Evolutionary conservation across 371 early-diverging fungal species (phyloP).

Genomic region (Coemansia sp.): DNA sequence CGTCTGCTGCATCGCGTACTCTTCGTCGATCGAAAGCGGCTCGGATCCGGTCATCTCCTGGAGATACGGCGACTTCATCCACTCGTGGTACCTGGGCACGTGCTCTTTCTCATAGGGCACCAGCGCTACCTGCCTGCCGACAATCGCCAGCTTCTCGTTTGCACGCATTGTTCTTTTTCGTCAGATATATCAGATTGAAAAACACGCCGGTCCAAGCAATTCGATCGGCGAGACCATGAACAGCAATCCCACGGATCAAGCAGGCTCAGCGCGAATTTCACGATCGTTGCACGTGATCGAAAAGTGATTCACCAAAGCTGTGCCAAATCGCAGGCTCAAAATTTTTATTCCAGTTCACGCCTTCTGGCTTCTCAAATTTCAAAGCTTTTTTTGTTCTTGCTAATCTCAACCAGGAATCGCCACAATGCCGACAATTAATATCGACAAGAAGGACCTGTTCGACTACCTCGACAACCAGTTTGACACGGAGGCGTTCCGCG

Average conservation of each 20-base stretch:
- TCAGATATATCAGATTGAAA: neutral
- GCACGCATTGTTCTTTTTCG: constrained; percentile 49
- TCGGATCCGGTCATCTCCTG: constrained; percentile 95
- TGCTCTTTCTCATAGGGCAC: constrained; percentile 87
- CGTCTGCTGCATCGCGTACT: constrained; percentile 89
- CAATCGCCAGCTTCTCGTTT: constrained; percentile 56
- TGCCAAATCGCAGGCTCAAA: neutral
- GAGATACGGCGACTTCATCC: constrained; percentile 91
- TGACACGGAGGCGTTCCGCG: constrained; percentile 71
- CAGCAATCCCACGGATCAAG: no score
- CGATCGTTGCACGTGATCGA: neutral
- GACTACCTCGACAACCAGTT: constrained; percentile 76
- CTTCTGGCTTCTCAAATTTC: neutral
- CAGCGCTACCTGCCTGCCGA: constrained; percentile 64
- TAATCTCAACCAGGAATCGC: neutral
- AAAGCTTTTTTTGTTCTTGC: neutral
- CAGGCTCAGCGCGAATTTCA: no score
- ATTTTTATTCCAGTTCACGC: neutral
- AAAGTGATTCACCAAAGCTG: constrained; percentile 18
- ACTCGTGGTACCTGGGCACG: constrained; percentile 85
- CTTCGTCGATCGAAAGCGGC: constrained; percentile 85
- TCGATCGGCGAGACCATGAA: no score
- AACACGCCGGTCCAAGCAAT: neutral
- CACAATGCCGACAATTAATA: constrained; percentile 90
- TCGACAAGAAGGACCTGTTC: constrained; percentile 88